A percentile compares a stretch with the other conserved stretches of the same genome.
Conservation (phyloP, 768 basidiomycete genomes). For the Sporobolomyces pararoseus region DNA sequence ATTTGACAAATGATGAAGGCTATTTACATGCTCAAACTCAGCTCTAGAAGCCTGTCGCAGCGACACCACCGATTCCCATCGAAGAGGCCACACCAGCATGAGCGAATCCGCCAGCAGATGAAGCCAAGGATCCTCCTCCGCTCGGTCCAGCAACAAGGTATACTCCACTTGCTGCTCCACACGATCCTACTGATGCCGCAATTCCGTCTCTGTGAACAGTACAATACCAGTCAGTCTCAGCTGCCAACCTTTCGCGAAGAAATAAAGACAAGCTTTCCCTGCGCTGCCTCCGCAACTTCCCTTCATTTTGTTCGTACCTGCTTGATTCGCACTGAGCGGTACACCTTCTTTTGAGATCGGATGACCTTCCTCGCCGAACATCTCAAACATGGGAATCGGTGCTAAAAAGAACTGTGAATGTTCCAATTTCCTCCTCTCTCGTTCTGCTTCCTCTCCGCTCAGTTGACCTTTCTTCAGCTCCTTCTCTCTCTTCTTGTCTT, state of each 20-base stretch:
- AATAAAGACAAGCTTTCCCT: neutral
- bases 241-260: neutral
- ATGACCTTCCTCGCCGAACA: neutral
- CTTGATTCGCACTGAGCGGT: slow-evolving; percentile 7
- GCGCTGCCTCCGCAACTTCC: slow-evolving; percentile 12
- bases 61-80: too few species aligned
- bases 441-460: neutral
- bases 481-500: slow-evolving; percentile 3
- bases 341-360: neutral
- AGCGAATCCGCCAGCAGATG: neutral
- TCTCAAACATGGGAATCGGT: slow-evolving; percentile 1
- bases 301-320: neutral
- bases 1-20: too few species aligned
- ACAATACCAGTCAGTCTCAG: neutral
- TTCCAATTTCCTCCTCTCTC: neutral
- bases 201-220: neutral
- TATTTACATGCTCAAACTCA: too few species aligned
- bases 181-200: neutral
- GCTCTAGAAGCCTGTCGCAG: too few species aligned
- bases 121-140: neutral
- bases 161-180: slow-evolving; percentile 3
- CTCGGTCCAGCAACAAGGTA: slow-evolving; percentile 5
- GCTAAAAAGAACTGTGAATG: neutral
- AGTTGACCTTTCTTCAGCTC: neutral
- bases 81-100: too few species aligned